Percentiles rank a stretch among this genome's conserved stretches.
phyloP scores from a whole-genome alignment of 2,329 filamentous ascomycete species.

The Ceratocystis eucalypticola region DNA sequence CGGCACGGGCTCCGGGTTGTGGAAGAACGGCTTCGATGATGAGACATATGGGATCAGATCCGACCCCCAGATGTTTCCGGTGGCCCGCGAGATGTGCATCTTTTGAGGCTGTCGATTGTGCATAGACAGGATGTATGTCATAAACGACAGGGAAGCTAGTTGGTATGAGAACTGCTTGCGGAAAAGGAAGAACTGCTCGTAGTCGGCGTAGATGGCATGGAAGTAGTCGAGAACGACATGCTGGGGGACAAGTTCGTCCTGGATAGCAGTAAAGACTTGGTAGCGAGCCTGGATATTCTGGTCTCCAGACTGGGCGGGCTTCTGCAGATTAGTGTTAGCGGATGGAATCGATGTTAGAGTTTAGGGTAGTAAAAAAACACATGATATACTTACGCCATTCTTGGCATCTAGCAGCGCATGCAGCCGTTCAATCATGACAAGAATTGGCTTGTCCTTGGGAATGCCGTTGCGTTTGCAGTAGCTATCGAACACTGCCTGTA shows the following conservation, averaged over 20 bases:
- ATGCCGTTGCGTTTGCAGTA: constrained; percentile 78
- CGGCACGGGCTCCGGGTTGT: constrained; percentile 88
- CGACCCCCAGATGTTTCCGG: constrained; percentile 90
- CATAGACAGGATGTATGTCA: constrained; percentile 98
- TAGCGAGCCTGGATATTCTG: constrained; percentile 66
- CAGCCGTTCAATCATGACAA: constrained; percentile 93
- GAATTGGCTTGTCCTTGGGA: constrained; percentile 86
- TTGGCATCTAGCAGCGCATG: constrained; percentile 60
- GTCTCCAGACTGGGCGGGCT: constrained; percentile 23
- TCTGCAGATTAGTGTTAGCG: constrained; percentile 17
- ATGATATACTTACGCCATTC: constrained; percentile 36
- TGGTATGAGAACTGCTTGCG: constrained; percentile 93
- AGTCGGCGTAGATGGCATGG: constrained; percentile 73
- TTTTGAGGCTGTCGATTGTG: constrained; percentile 92
- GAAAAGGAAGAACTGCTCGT: constrained; percentile 96
- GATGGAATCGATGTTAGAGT: neutral
- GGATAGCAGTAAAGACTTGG: constrained; percentile 89
- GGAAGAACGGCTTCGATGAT: constrained; percentile 70
- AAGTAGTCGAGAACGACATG: constrained; percentile 80
- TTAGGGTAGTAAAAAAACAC: neutral
- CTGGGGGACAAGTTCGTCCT: constrained; percentile 81
- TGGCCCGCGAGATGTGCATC: constrained; percentile 74
- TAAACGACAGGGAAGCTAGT: constrained; percentile 86
- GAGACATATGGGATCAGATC: constrained; percentile 89
- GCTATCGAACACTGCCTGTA: constrained; percentile 93